phyloP scores from a whole-genome alignment of 257 asterid genomes.

The Anisodus tanguticus region DNA sequence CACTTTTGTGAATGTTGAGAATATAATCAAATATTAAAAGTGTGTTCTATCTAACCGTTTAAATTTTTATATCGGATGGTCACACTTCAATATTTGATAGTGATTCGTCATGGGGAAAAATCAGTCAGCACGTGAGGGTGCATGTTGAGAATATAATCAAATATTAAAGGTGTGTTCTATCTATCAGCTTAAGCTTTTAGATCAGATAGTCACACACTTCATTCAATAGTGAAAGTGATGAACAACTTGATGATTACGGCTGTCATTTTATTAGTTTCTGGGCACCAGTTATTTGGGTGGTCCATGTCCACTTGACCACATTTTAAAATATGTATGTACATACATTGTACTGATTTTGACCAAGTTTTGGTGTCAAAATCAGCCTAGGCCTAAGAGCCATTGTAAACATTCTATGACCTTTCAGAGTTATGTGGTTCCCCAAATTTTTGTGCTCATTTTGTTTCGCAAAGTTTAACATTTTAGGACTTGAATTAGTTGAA shows the following conservation, averaged over 20 bases:
- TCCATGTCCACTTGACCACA: conserved; percentile 10
- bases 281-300: not conserved
- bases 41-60: too few relatives aligned
- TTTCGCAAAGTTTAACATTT: not conserved
- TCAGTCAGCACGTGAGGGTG: too few relatives aligned
- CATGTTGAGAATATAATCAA: too few relatives aligned
- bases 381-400: not conserved
- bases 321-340: not conserved
- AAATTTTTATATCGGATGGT: too few relatives aligned
- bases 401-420: not conserved
- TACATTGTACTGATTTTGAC: conserved; percentile 20
- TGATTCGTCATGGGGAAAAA: too few relatives aligned
- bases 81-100: too few relatives aligned
- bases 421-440: too few relatives aligned
- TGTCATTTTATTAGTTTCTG: not conserved
- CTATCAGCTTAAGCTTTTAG: too few relatives aligned
- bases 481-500: not conserved
- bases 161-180: too few relatives aligned
- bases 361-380: not conserved
- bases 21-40: too few relatives aligned
- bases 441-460: not conserved
- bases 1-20: not conserved
- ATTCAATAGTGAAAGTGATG: not conserved
- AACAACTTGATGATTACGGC: conserved; percentile 23
- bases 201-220: too few relatives aligned